Evolutionary conservation across 345 rosid genomes (phyloP), one percentile per base, ranked within the genome.

Genomic region (Bruguiera sexangula): DNA sequence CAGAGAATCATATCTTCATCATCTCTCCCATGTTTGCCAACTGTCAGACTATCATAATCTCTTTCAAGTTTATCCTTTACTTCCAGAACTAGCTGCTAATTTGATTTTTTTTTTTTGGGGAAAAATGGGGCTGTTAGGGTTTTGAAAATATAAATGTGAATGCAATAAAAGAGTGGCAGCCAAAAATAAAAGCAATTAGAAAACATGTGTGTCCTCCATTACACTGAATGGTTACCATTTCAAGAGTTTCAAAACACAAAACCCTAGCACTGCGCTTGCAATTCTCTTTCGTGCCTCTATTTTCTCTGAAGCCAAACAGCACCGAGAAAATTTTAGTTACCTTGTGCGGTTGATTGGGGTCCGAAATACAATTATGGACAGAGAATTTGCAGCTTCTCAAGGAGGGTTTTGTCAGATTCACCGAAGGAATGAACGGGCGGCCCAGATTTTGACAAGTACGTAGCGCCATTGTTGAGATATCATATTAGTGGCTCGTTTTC

Each of bases 1-100:
- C 99, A 87, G 5, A 88, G 85, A 53, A 92, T 92, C 96, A 92
- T 86, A 29, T 88, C 93, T 69, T 92, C 97, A 80, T 94, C 99
- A 68, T 92, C 92, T 84, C 97, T 84, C 66, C 96, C 99, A 77
- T 89, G 75, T 79, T 81, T 88, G 13, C 97, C 99, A 20, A 86
- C 66, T 0, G 93, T 89, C 21, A 95, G 96, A 79, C 79, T 73
- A 53, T n/a, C 22, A 62, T 85, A 69, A 37, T 88, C 88, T 68
- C 76, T 89, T 32, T 78, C 86, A 74, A 92, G 96, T 78, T 76
- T 83, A 78, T 84, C 63, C 74, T 88, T 89, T 0, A 89, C 96
- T 84, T 95, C 89, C 75, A 82, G 65, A 80, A 88, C 93, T 74
- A 91, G 77, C 93, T 94, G 85, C 83, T 76, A 55, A 73, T 58